These are phyloP conservation scores for Cyberlindnera saturnus DNA, from an alignment of 805 yeast species.

Conservation along the genomic window DNA sequence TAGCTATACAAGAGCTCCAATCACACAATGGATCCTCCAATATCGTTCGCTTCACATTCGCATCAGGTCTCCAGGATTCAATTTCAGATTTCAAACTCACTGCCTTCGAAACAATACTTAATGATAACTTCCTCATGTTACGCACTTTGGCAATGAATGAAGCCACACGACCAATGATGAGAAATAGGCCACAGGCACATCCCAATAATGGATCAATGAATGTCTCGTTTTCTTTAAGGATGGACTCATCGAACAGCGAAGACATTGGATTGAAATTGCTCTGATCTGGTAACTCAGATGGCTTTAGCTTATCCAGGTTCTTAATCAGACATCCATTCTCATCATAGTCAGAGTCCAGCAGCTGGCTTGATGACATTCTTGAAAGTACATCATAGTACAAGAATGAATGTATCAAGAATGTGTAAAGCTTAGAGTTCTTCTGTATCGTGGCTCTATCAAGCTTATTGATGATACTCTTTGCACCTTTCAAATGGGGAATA, in stretches of 20 bases:
- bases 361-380: slow-evolving; percentile 51
- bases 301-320: slow-evolving; percentile 7
- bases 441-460: slow-evolving; percentile 15
- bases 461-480: slow-evolving; percentile 51
- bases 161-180: slow-evolving; percentile 60
- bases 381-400: slow-evolving; percentile 63
- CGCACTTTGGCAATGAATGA: slow-evolving; percentile 46
- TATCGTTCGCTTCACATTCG: slow-evolving; percentile 24
- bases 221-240: slow-evolving; percentile 1
- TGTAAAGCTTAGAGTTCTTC: slow-evolving; percentile 14
- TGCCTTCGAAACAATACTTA: slow-evolving; percentile 46
- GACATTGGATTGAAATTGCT: slow-evolving; percentile 1
- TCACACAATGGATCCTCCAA: slow-evolving; percentile 47
- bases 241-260: slow-evolving; percentile 5
- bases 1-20: slow-evolving; percentile 52
- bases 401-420: slow-evolving; percentile 41
- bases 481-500: slow-evolving; percentile 63
- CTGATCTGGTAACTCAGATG: background rate
- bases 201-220: slow-evolving; percentile 60
- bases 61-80: slow-evolving; percentile 50
- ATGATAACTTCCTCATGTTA: slow-evolving; percentile 33
- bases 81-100: slow-evolving; percentile 47
- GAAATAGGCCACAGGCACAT: slow-evolving; percentile 58
- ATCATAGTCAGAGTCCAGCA: slow-evolving; percentile 28
- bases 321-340: slow-evolving; percentile 10